Evolutionary conservation across 768 basidiomycete species (phyloP), one percentile per base, ranked within the genome.

Genomic region (Coprinellus aureogranulatus): DNA sequence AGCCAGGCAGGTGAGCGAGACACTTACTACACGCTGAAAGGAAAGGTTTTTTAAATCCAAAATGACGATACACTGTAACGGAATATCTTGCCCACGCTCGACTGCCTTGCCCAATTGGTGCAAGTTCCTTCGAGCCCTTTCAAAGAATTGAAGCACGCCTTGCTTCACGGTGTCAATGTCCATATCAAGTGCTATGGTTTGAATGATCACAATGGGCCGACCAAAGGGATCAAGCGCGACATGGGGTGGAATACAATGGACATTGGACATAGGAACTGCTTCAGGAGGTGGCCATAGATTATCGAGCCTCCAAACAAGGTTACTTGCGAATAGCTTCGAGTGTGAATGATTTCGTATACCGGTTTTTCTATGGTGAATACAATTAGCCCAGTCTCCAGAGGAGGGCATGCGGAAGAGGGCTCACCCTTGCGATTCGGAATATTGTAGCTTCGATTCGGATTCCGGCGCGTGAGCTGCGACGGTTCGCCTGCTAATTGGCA

Each of bases 21-120:
- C 58, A 68, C 84, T 67, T 70, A 91, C 89, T 61, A 79, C 69
- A 58, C 72, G 80, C 64, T 82, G 81, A 30, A 88, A 68, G 12
- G 85, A 81, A 27, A 83, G 69, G 50, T 75, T 76, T 45, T 77
- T 72, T 56, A 90, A 73, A 70, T 91, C 89, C n/a, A 90, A 70
- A 41, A 91, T 65, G 41, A 84, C 75, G 48, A 87, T 73, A 71
- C 84, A 90, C 65, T 90, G 90, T 27, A 92, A 74, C 20, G 80
- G 72, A 20, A 83, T 80, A 30, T 61, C 52, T 54, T 67, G 52
- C 62, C 64, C 52, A 61, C 63, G 53, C 57, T 67, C 52, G 54
- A 59, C 55, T 27, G 54, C 65, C 59, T 72, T 72, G 66, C 81
- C 82, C 52, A 88, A 67, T 22, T 67, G 64, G 61, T 76, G 74